Conservation (phyloP, 495 filamentous ascomycete species). For the Talaromyces nanjingensis region DNA sequence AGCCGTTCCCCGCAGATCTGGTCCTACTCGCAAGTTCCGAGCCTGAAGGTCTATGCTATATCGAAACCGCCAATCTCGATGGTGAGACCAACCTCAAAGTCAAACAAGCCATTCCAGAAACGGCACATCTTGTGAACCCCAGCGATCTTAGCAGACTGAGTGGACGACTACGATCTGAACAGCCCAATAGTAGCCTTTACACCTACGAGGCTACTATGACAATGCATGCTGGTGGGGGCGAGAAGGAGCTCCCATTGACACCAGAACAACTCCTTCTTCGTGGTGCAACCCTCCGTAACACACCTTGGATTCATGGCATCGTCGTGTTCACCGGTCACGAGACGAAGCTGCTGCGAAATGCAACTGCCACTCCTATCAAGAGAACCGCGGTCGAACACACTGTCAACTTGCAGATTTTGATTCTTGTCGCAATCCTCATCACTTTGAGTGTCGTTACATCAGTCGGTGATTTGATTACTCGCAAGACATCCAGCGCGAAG, state of each 20-base stretch:
- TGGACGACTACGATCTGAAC: conserved; percentile 85
- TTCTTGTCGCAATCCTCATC: conserved; percentile 79
- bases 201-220: conserved; percentile 97
- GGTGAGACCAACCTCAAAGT: conserved; percentile 99
- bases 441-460: conserved; percentile 81
- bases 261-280: conserved; percentile 84
- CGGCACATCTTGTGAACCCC: conserved; percentile 77
- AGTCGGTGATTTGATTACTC: conserved; percentile 80
- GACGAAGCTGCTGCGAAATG: conserved; percentile 98
- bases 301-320: conserved; percentile 93
- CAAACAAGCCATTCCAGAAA: conserved; percentile 96
- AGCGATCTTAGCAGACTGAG: conserved; percentile 79
- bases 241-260: conserved; percentile 81
- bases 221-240: conserved; percentile 85
- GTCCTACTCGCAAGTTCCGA: conserved; percentile 91
- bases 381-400: conserved; percentile 88
- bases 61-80: conserved; percentile 97
- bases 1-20: conserved; percentile 93
- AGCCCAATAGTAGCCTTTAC: conserved; percentile 97
- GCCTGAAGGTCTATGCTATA: conserved; percentile 96
- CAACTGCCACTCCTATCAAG: conserved; percentile 96
- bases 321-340: conserved; percentile 99
- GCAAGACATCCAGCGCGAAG: conserved; percentile 47
- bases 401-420: conserved; percentile 88
- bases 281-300: conserved; percentile 92